phyloP scores from a whole-genome alignment of 2,329 filamentous ascomycete genomes.

The Alternaria brassicae region DNA sequence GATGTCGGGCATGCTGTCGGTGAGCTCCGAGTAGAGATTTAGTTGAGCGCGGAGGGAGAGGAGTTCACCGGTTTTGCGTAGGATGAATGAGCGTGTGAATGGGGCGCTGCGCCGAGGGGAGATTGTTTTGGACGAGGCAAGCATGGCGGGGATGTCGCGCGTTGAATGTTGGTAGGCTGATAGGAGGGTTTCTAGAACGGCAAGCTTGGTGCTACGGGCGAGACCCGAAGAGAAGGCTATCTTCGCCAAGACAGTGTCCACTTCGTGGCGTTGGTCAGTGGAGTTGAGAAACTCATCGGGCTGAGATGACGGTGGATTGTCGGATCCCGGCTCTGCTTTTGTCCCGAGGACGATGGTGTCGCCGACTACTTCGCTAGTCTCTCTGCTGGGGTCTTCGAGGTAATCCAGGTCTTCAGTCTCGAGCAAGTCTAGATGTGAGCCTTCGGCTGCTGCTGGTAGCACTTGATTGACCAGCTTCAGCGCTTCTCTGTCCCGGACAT shows the following conservation, averaged over 20 bases:
- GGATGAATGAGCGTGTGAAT: slow-evolving; percentile 77
- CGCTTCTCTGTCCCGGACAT: slow-evolving; percentile 77
- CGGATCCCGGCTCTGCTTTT: slow-evolving; percentile 52
- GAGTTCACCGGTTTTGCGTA: slow-evolving; percentile 92
- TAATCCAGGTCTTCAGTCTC: slow-evolving; percentile 94
- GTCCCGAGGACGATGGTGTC: slow-evolving; percentile 91
- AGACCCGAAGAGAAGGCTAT: slow-evolving; percentile 96
- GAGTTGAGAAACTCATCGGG: slow-evolving; percentile 53
- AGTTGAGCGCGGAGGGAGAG: slow-evolving; percentile 88
- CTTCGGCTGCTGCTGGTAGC: slow-evolving; percentile 77
- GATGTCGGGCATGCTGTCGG: slow-evolving; percentile 91
- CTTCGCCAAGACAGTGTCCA: slow-evolving; percentile 80
- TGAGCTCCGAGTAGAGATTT: slow-evolving; percentile 96
- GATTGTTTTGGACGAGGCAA: slow-evolving; percentile 69
- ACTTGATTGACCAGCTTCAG: slow-evolving; percentile 63
- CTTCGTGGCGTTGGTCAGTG: slow-evolving; percentile 46
- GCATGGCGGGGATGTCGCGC: slow-evolving; percentile 77
- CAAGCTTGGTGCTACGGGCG: slow-evolving; percentile 90
- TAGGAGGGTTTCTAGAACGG: slow-evolving; percentile 84
- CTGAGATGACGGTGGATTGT: neutral
- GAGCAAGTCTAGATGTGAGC: slow-evolving; percentile 72
- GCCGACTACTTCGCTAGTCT: slow-evolving; percentile 79
- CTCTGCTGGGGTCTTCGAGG: slow-evolving; percentile 73
- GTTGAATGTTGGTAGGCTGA: slow-evolving; percentile 87
- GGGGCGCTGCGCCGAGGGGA: slow-evolving; percentile 35